Evolutionary conservation across 164 flowering plant species (phyloP).

Genomic region (Buxus sempervirens): DNA sequence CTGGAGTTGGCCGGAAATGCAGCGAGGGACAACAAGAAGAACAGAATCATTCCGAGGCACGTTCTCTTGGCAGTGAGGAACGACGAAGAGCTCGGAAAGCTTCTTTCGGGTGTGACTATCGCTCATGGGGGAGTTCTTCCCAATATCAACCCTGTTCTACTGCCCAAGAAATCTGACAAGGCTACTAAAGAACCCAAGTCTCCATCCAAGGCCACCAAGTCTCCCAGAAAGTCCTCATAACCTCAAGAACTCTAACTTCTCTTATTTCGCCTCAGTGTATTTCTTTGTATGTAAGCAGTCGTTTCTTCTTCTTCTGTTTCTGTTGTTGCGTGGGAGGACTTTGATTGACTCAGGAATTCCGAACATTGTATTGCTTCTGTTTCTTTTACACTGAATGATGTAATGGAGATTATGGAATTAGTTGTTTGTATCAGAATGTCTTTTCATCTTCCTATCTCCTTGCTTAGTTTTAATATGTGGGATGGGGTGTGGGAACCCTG

Average conservation of each 20-base stretch:
- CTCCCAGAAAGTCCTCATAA: conserved; percentile 37
- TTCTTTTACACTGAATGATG: too few species aligned
- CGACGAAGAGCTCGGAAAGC: conserved; percentile 45
- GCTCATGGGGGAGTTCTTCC: conserved; percentile 50
- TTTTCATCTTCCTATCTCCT: too few species aligned
- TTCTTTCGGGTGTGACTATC: conserved; percentile 39
- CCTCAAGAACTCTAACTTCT: too few species aligned
- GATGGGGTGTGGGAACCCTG: too few species aligned
- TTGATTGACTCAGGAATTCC: too few species aligned
- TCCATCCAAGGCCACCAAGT: conserved; percentile 39
- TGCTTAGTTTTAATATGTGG: too few species aligned
- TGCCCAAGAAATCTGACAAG: conserved; percentile 43
- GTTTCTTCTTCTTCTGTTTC: too few species aligned
- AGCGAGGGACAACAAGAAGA: conserved; percentile 23
- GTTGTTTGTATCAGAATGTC: too few species aligned
- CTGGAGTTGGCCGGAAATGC: conserved; percentile 17
- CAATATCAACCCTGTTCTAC: conserved; percentile 41
- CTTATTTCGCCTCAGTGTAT: conserved; percentile 2
- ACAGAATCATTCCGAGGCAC: conserved; percentile 26
- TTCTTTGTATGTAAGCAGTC: too few species aligned
- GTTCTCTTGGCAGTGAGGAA: conserved; percentile 35
- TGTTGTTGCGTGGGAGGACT: too few species aligned
- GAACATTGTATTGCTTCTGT: too few species aligned
- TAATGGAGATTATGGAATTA: too few species aligned
- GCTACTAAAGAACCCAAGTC: conserved; percentile 38